phyloP scores from a whole-genome alignment of 164 flowering plant species.

The Aristolochia fimbriata region DNA sequence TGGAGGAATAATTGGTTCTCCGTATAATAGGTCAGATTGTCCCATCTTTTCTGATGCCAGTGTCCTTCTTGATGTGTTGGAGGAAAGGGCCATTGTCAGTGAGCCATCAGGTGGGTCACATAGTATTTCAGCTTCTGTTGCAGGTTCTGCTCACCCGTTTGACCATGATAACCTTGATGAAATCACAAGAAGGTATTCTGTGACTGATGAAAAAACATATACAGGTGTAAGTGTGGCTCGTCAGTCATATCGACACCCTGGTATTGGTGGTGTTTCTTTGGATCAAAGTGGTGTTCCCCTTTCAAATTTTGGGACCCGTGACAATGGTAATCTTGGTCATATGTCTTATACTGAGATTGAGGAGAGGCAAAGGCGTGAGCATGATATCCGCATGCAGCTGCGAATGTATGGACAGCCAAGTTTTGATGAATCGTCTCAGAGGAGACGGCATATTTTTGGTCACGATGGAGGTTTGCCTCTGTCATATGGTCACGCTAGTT shows the following conservation, averaged over 20 bases:
- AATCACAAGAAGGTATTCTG: slow-evolving; percentile 15
- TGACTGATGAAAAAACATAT: slow-evolving; percentile 9
- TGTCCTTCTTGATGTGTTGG: slow-evolving; percentile 5
- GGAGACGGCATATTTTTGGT: slow-evolving; percentile 10
- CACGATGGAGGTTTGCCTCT: slow-evolving; percentile 20
- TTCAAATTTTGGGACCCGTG: slow-evolving; percentile 5
- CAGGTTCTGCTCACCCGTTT: slow-evolving; percentile 5
- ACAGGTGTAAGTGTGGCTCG: neutral
- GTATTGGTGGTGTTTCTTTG: neutral
- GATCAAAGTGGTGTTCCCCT: slow-evolving; percentile 3
- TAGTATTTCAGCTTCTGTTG: slow-evolving; percentile 5
- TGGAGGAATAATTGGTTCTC: slow-evolving; percentile 6
- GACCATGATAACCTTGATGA: slow-evolving; percentile 13
- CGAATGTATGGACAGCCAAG: slow-evolving; percentile 26
- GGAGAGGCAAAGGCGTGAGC: slow-evolving; percentile 8
- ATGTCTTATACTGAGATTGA: slow-evolving; percentile 5
- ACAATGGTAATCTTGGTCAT: slow-evolving; percentile 8
- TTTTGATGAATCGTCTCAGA: slow-evolving; percentile 7
- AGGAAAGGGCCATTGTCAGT: slow-evolving; percentile 4
- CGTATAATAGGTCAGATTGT: slow-evolving; percentile 1
- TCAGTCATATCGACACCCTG: slow-evolving; percentile 4
- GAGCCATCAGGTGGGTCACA: slow-evolving; percentile 7
- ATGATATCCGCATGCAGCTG: slow-evolving; percentile 12
- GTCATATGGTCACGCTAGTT: slow-evolving; percentile 14
- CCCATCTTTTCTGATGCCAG: slow-evolving; percentile 12